Evolutionary conservation across 208 protist species (phyloP), one percentile per base, ranked within the genome.

Genomic region (Trypanosoma mega): DNA sequence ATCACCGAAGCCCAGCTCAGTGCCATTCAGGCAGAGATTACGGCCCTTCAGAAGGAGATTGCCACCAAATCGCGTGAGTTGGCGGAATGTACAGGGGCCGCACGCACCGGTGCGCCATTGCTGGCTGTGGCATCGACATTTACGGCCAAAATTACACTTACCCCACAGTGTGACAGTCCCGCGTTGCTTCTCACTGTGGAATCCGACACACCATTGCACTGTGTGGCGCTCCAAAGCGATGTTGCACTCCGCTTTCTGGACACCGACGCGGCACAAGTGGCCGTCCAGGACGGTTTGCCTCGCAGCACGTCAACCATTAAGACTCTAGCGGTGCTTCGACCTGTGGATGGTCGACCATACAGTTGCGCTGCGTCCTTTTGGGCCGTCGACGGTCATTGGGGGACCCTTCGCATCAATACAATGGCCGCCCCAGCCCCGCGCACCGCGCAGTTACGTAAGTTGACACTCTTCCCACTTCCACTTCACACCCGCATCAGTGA

Each of bases 111-210:
- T 29, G 62, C 66, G 2, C 60, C 74, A 6, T 43, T 84, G 26
- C 47, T 80, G 21, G 82, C 82, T 26, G 68, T 92, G 9, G 80
- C 80, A 18, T 79, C 82, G 21, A 85, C 76, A 46, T 91, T 94
- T 48, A 85, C 70, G 3, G 48, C 77, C 20, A 72, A 70, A 11
- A 61, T 88, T 9, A 63, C 61, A 21, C 74, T 94, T 21, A 70
- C 62, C 0, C 79, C 83, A 7, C 60, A 84, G 12, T 72, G 73
- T 3, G 67, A 66, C 23, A 75, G 49, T 9, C 72, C 87, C 18
- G 74, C 78, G 72, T 56, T 94, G 11, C 74, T 76, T 12, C 57
- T 91, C 14, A 57, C 72, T 11, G 69, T 94, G 5, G 72, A 84
- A 24, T 60, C 80, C 3, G 79, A 87, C 52, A 79, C 81, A 2